phyloP scores from a whole-genome alignment of 306 rosid species.

The Sicyos baderoa region DNA sequence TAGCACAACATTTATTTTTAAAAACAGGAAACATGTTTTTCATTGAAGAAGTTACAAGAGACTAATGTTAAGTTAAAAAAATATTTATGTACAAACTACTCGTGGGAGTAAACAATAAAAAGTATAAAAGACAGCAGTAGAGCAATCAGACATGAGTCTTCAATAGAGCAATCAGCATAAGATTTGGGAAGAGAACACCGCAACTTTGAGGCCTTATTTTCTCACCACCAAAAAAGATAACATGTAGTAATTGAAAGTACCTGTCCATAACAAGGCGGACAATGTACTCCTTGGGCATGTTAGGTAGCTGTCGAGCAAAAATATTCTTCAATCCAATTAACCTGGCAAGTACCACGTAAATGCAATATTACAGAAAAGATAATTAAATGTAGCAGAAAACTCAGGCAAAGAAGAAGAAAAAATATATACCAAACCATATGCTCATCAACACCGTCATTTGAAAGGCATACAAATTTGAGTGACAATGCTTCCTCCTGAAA shows the following conservation, averaged over 20 bases:
- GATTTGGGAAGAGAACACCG: too few species aligned
- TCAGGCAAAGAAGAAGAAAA: slow-evolving; percentile 14
- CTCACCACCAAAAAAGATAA: slow-evolving; percentile 10
- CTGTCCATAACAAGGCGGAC: slow-evolving; percentile 98
- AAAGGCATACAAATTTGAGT: slow-evolving; percentile 69
- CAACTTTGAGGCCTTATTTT: not conserved
- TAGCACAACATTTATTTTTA: not conserved
- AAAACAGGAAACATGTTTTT: too few species aligned
- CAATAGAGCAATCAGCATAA: too few species aligned
- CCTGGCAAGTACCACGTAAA: slow-evolving; percentile 40
- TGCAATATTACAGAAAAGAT: slow-evolving; percentile 8
- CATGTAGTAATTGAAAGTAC: slow-evolving; percentile 31
- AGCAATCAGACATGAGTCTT: too few species aligned
- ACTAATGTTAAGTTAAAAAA: too few species aligned
- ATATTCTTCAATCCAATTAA: slow-evolving; percentile 93
- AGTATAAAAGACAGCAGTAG: too few species aligned
- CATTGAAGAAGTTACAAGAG: too few species aligned
- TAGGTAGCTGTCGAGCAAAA: slow-evolving; percentile 87
- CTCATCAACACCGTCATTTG: slow-evolving; percentile 74
- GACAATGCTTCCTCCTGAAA: slow-evolving; percentile 79
- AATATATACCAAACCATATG: slow-evolving; percentile 85
- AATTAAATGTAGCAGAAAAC: not conserved
- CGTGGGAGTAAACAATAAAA: too few species aligned
- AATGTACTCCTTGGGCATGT: slow-evolving; percentile 99
- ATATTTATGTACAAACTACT: too few species aligned